Evolutionary conservation across 1,284 basidiomycete species (phyloP).

Genomic region (Xerocomus nothofagi): DNA sequence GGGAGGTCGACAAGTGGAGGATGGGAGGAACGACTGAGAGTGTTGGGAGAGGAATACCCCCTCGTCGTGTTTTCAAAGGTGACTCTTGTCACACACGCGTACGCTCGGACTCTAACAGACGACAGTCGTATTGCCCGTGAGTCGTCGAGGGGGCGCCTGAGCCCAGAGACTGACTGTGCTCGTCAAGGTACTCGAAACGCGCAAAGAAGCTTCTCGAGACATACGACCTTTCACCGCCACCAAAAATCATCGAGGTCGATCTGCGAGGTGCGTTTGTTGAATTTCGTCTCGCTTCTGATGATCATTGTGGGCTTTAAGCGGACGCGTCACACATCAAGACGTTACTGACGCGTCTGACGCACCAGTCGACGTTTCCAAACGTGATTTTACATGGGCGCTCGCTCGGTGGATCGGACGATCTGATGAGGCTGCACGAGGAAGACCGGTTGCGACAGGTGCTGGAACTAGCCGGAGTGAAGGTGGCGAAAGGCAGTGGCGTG

Average conservation of each 20-base stretch:
- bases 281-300: neutral
- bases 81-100: neutral
- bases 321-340: slow-evolving; percentile 66
- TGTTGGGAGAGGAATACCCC: slow-evolving; percentile 54
- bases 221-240: slow-evolving; percentile 67
- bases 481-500: slow-evolving; percentile 10
- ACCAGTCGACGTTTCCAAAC: slow-evolving; percentile 73
- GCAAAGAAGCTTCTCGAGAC: slow-evolving; percentile 68
- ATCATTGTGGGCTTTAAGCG: slow-evolving; percentile 38
- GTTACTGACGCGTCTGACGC: slow-evolving; percentile 65
- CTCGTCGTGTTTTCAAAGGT: slow-evolving; percentile 83
- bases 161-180: neutral
- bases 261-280: slow-evolving; percentile 47
- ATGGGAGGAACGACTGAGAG: slow-evolving; percentile 49
- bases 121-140: slow-evolving; percentile 72
- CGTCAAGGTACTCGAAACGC: slow-evolving; percentile 61
- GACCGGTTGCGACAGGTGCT: slow-evolving; percentile 10
- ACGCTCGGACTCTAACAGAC: neutral
- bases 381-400: slow-evolving; percentile 63
- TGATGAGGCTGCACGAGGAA: slow-evolving; percentile 37
- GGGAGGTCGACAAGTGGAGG: slow-evolving; percentile 21
- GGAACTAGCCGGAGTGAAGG: slow-evolving; percentile 15
- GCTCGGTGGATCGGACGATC: slow-evolving; percentile 72
- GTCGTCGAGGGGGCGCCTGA: slow-evolving; percentile 25
- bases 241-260: slow-evolving; percentile 76